Evolutionary conservation across 2,329 filamentous ascomycete genomes (phyloP).

Genomic region (Pseudocercospora macadamiae): DNA sequence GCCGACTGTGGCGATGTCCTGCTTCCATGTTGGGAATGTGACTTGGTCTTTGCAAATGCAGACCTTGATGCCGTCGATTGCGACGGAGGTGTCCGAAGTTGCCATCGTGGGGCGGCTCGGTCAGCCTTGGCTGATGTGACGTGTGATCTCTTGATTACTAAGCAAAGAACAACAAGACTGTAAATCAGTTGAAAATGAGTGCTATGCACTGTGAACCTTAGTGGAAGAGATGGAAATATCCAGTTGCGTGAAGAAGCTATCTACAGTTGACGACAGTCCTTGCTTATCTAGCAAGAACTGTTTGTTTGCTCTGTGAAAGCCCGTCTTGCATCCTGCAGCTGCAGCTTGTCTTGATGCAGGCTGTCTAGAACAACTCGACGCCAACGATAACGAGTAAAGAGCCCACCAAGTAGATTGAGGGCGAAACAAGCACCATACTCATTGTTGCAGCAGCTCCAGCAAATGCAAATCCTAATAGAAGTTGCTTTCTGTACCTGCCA

Average conservation of each 20-base stretch:
- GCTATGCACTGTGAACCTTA: background rate
- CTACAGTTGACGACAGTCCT: background rate
- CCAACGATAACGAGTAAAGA: constrained; percentile 80
- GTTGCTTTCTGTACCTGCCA: constrained; percentile 81
- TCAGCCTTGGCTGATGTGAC: no score
- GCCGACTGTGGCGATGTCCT: background rate
- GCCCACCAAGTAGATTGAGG: constrained; percentile 75
- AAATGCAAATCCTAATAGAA: constrained; percentile 79
- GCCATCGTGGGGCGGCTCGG: background rate
- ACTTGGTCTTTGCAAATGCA: background rate
- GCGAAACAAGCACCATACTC: constrained; percentile 75
- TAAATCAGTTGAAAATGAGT: background rate
- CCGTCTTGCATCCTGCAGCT: background rate
- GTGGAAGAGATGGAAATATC: background rate
- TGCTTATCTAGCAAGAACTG: background rate
- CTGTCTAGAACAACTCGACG: constrained; percentile 51
- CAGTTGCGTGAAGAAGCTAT: background rate
- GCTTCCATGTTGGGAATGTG: background rate
- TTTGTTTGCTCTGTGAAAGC: background rate
- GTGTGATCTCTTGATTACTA: background rate
- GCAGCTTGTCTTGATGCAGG: background rate
- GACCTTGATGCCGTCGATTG: background rate
- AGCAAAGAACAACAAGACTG: background rate
- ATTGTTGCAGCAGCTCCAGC: constrained; percentile 77
- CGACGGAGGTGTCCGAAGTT: background rate